Evolutionary conservation across 495 filamentous ascomycete genomes (phyloP).

Genomic region (Neurospora sp.): DNA sequence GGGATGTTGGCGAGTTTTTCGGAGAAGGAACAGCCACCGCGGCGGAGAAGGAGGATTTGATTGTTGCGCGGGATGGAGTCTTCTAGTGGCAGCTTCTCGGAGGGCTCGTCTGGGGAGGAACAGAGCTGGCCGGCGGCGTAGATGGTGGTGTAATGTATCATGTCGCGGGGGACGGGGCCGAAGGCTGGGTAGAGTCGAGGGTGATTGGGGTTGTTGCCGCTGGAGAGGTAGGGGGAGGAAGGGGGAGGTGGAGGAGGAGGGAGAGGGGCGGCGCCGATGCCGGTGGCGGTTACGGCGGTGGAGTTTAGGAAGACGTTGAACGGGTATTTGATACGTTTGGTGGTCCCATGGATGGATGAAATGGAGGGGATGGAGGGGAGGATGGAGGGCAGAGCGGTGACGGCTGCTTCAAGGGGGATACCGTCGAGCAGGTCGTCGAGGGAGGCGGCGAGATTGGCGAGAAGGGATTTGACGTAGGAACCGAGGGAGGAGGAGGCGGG

Average conservation of each 20-base stretch:
- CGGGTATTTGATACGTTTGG: not conserved
- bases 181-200: slow-evolving; percentile 29
- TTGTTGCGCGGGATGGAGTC: slow-evolving; percentile 50
- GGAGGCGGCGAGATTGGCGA: slow-evolving; percentile 21
- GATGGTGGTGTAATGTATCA: slow-evolving; percentile 56
- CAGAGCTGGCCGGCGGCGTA: slow-evolving; percentile 66
- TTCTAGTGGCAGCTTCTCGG: not conserved
- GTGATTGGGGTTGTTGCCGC: slow-evolving; percentile 38
- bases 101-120: slow-evolving; percentile 10
- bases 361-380: slow-evolving; percentile 5
- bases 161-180: slow-evolving; percentile 14
- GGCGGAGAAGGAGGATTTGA: slow-evolving; percentile 72
- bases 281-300: slow-evolving; percentile 62
- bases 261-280: slow-evolving; percentile 64
- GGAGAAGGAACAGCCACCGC: slow-evolving; percentile 77
- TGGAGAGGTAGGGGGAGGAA: slow-evolving; percentile 27
- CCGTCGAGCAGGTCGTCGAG: slow-evolving; percentile 14
- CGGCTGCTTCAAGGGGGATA: not conserved
- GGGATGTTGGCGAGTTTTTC: slow-evolving; percentile 80
- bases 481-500: slow-evolving; percentile 6
- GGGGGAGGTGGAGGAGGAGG: slow-evolving; percentile 24
- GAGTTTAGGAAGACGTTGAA: slow-evolving; percentile 25
- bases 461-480: slow-evolving; percentile 29
- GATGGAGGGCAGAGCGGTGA: not conserved
- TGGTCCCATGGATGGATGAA: not conserved